Evolutionary conservation across 169 alveolate species (phyloP), one percentile per base, ranked within the genome.

Genomic region (Plasmodium sp.): DNA sequence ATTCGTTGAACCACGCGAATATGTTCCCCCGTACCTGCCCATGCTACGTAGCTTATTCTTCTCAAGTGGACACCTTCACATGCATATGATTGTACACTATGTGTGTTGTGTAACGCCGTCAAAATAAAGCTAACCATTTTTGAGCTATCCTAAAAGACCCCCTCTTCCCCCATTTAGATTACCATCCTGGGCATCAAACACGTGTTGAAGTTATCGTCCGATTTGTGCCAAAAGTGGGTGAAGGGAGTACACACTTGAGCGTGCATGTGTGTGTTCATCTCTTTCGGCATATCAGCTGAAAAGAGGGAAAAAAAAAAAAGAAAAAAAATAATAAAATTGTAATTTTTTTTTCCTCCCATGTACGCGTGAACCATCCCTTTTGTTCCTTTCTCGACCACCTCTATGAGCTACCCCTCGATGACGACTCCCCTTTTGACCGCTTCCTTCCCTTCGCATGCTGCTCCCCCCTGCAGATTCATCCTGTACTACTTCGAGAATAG

Each of bases 141-240:
- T 9, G 16, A 62, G 39, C 12, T 27, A 9, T 22, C 3, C 22
- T 62, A 62, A 18, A 62, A 18, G n/a, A 6, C 36, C 16, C 36
- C 77, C 77, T 86, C 41, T 74, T 34, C 67, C 62, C 10, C 39
- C 48, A 80, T 80, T 51, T 81, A 90, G 94, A 43, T 90, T 56
- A 80, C 94, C 14, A 27, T 90, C 39, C 31, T 80, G 41, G 27
- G 74, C 18, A 41, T 90, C 31, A 72, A 90, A 80, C 41, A 80
- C 10, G 14, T 72, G 56, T 9, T 90, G 45, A 79, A 90, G 14
- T 12, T 90, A 31, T 51, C 86, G 18, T 80, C 94, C 27, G 91
- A 90, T 2, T 72, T 80, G 27, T 73, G 91, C 39, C 94, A 90
- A 90, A 90, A 90, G 94, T 90, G 18, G 43, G 81, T n/a, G 2